A percentile compares a stretch with the other conserved stretches of the same genome.
phyloP scores from a whole-genome alignment of 2,329 filamentous ascomycete genomes.

The Ramularia endophylla region DNA sequence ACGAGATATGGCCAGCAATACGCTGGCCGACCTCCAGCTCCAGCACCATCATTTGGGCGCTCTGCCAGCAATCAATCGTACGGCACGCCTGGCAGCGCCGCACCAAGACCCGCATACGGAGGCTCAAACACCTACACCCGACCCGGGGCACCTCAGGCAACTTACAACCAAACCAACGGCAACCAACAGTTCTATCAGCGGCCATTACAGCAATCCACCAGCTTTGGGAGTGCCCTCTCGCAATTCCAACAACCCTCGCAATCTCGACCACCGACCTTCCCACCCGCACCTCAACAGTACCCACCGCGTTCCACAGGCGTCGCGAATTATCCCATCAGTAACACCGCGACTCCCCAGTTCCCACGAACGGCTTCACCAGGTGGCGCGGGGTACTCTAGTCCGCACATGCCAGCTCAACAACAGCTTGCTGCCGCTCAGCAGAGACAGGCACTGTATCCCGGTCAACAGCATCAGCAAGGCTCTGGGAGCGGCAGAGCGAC shows the following conservation, averaged over 20 bases:
- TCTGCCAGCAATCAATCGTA: constrained; percentile 25
- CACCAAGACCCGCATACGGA: constrained; percentile 17
- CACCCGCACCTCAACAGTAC: constrained; percentile 10
- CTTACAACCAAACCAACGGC: constrained; percentile 21
- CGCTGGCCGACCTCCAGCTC: constrained; percentile 21
- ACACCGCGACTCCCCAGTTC: constrained; percentile 13
- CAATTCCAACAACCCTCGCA: constrained; percentile 20
- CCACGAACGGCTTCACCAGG: constrained; percentile 25
- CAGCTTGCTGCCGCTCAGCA: constrained; percentile 7
- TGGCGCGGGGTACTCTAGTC: constrained; percentile 15
- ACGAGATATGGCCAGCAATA: constrained; percentile 30
- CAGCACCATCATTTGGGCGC: constrained; percentile 23
- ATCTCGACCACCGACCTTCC: constrained; percentile 16
- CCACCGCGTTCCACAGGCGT: constrained; percentile 2
- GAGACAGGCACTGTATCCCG: constrained; percentile 12
- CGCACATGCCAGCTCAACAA: constrained; percentile 10
- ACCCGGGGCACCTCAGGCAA: constrained; percentile 17
- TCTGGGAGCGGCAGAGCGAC: constrained; percentile 25
- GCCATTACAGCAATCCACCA: constrained; percentile 12
- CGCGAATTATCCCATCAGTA: constrained; percentile 21
- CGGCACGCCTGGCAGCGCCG: constrained; percentile 18
- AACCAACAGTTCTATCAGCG: constrained; percentile 24
- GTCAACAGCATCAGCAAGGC: constrained; percentile 15
- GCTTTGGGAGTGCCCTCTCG: constrained; percentile 20
- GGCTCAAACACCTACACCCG: constrained; percentile 26